These are phyloP conservation scores for Trichoderma reesei DNA, from an alignment of 495 filamentous ascomycete genomes.

Conservation along the genomic window DNA sequence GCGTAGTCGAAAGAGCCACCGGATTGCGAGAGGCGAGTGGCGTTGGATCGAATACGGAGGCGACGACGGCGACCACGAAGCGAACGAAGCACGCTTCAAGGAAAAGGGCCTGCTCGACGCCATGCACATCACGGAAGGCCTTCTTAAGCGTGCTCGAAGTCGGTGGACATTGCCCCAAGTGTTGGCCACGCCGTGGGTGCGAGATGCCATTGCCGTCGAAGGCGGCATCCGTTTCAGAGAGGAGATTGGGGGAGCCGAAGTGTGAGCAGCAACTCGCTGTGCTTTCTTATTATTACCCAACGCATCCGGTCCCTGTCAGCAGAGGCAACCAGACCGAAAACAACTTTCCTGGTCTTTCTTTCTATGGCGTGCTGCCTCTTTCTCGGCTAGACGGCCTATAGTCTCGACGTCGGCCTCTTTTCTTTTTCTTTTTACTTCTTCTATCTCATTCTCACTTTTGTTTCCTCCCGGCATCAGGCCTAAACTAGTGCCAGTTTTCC, in stretches of 20 bases:
- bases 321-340: not conserved
- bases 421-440: not conserved
- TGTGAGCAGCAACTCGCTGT: not conserved
- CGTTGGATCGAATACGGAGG: conserved; percentile 77
- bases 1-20: conserved; percentile 70
- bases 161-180: conserved; percentile 66
- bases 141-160: conserved; percentile 69
- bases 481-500: not conserved
- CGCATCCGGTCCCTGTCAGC: not conserved
- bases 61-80: conserved; percentile 52
- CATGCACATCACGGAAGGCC: conserved; percentile 66
- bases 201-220: conserved; percentile 57
- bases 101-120: conserved; percentile 60
- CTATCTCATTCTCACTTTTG: not conserved
- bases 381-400: not conserved
- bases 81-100: conserved; percentile 34
- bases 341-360: not conserved
- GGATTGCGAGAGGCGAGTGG: conserved; percentile 94
- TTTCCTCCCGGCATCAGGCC: not conserved
- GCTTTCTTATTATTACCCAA: too few relatives aligned
- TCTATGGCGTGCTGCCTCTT: not conserved
- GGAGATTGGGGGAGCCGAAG: conserved; percentile 47
- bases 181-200: conserved; percentile 64
- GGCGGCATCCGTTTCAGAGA: conserved; percentile 61
- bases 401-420: not conserved